Conservation (phyloP, 2,329 filamentous ascomycete species). For the Emergomyces africanus region DNA sequence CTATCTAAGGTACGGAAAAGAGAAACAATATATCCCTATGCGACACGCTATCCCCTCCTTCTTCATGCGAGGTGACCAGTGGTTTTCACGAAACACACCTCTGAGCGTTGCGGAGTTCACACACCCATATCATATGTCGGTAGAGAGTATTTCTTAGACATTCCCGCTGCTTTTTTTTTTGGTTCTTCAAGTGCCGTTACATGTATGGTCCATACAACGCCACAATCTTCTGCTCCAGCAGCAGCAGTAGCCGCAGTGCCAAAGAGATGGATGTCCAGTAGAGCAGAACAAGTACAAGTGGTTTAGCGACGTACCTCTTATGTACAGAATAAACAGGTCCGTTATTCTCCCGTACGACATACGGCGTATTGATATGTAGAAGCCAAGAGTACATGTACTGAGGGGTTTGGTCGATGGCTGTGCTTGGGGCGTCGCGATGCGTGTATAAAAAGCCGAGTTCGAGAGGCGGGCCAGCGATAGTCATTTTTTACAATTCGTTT, state of each 20-base stretch:
- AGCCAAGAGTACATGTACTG: background rate
- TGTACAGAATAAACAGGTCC: too few relatives aligned
- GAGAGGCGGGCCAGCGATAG: background rate
- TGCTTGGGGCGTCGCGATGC: background rate
- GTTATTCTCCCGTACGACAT: background rate
- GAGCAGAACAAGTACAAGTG: background rate
- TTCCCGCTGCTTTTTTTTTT: background rate
- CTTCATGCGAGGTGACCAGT: background rate
- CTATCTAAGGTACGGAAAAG: slow-evolving; percentile 26
- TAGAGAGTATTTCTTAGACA: background rate
- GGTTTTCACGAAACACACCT: background rate
- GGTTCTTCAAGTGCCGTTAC: background rate
- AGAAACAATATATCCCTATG: slow-evolving; percentile 3
- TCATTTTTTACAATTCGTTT: background rate
- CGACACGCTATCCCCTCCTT: background rate
- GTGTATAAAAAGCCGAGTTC: background rate
- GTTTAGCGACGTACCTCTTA: background rate
- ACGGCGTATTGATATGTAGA: background rate
- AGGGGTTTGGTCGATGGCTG: background rate
- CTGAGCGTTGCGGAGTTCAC: background rate
- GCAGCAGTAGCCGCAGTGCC: background rate
- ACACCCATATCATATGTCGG: background rate
- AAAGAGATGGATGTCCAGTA: background rate
- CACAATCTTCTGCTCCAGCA: background rate
- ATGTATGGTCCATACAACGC: background rate